Evolutionary conservation across 2,329 filamentous ascomycete genomes (phyloP), one percentile per base, ranked within the genome.

Genomic region (Neonectria hederae): DNA sequence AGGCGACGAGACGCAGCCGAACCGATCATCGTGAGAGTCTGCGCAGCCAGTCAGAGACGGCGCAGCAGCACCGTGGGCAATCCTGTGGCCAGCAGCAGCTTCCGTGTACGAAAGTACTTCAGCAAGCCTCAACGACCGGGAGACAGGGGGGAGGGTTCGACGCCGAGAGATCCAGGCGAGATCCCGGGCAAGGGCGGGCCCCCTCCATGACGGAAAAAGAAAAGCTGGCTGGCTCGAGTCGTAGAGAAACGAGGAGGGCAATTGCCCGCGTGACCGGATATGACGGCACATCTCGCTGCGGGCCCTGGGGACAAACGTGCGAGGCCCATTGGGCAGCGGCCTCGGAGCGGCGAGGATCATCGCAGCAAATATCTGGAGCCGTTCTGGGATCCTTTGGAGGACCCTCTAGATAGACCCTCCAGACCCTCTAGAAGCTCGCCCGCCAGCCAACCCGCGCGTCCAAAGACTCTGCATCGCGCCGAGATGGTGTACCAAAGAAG

Each of bases 41-140:
- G 43, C 13, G 14, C 54, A 67, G 48, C 72, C 72, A 74, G 70
- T 74, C 58, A 73, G 70, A 69, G 61, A 30, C 40, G 42, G 38
- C 49, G 52, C 30, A 64, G 62, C 65, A 66, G 64, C 72, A 71
- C 63, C 72, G 72, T 74, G 72, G 71, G 72, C 72, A 65, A 74
- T 66, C 55, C 69, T 70, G 59, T 74, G 72, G 72, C 66, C 57
- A 62, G 69, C 65, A 74, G 65, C 42, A 51, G 63, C 66, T 72
- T 70, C 62, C 68, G 64, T 56, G 65, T 28, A 28, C 28, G 28
- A 9, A 28, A 28, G 28, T 28, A 28, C 28, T 28, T 28, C 28
- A 9, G 28, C 52, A 28, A 45, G 48, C 17, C 26, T 38, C 30
- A 17, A 2, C 9, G 17, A 6, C 51, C 49, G 62, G 49, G 35